Evolutionary conservation across 2,329 filamentous ascomycete genomes (phyloP).

Genomic region (Alternaria solani): DNA sequence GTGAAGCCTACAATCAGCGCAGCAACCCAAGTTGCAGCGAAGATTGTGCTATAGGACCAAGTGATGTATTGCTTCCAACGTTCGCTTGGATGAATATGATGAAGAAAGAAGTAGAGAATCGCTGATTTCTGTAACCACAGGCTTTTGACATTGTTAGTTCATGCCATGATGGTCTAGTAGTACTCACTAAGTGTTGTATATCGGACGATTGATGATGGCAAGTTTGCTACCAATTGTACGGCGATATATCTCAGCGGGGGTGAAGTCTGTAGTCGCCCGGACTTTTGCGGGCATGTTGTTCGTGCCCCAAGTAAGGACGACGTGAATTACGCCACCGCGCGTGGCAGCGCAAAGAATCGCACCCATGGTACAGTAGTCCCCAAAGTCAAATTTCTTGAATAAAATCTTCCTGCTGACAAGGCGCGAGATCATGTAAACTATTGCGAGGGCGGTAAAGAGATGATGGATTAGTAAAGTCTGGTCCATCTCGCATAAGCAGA

Average conservation of each 20-base stretch:
- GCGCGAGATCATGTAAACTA: not conserved
- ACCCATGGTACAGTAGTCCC: not conserved
- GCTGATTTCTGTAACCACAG: not conserved
- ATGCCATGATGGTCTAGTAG: not conserved
- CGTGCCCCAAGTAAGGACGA: not conserved
- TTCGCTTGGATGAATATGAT: not conserved
- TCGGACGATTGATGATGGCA: not conserved
- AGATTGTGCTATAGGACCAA: not conserved
- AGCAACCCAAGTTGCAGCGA: not conserved
- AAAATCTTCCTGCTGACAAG: not conserved
- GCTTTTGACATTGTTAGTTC: not conserved
- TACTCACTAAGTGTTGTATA: not conserved
- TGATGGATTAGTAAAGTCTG: not conserved
- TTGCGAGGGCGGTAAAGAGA: not conserved
- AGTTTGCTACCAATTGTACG: not conserved
- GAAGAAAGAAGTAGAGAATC: not conserved
- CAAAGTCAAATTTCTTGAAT: not conserved
- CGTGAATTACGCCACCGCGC: not conserved
- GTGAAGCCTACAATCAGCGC: not conserved
- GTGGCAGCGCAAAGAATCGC: not conserved
- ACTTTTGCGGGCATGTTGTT: not conserved
- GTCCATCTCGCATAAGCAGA: not conserved
- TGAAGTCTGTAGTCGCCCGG: not conserved
- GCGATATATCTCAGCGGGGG: not conserved
- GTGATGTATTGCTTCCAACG: not conserved